A percentile compares a stretch with the other conserved stretches of the same genome.
These are phyloP conservation scores for Erucastrum elatum DNA, from an alignment of 345 rosid species.

Conservation along the genomic window DNA sequence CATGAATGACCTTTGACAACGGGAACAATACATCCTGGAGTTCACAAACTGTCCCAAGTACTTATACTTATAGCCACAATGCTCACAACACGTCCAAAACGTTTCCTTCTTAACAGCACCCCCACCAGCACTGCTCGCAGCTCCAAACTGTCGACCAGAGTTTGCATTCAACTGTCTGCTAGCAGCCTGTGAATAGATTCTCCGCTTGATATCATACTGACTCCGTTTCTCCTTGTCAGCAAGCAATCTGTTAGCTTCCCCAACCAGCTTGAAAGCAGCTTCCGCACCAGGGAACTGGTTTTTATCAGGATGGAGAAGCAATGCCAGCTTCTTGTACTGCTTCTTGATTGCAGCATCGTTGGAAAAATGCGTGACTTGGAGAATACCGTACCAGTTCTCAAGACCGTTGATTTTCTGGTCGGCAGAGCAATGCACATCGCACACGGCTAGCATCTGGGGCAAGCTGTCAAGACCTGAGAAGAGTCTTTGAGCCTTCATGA, in stretches of 20 bases:
- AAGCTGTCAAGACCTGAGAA: slow-evolving; percentile 64
- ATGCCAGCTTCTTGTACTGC: slow-evolving; percentile 80
- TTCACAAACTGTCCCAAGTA: slow-evolving; percentile 43
- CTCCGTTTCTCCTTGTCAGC: slow-evolving; percentile 53
- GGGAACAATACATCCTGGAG: slow-evolving; percentile 52
- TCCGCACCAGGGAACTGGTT: slow-evolving; percentile 86
- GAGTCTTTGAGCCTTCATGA: slow-evolving; percentile 63
- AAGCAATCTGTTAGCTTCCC: slow-evolving; percentile 72
- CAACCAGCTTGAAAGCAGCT: slow-evolving; percentile 86
- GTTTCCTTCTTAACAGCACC: slow-evolving; percentile 10
- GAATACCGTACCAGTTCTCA: slow-evolving; percentile 89
- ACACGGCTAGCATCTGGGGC: slow-evolving; percentile 62
- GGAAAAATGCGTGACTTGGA: slow-evolving; percentile 55
- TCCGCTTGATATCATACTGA: slow-evolving; percentile 54
- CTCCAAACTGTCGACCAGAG: slow-evolving; percentile 34
- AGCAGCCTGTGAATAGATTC: slow-evolving; percentile 33
- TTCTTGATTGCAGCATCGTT: slow-evolving; percentile 67
- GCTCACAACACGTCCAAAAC: slow-evolving; percentile 69
- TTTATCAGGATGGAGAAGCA: slow-evolving; percentile 91
- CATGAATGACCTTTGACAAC: slow-evolving; percentile 49
- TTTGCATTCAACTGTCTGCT: slow-evolving; percentile 39
- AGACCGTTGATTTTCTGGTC: slow-evolving; percentile 51
- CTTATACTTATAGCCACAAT: slow-evolving; percentile 52
- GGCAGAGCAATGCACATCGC: slow-evolving; percentile 73
- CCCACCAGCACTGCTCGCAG: slow-evolving; percentile 15